phyloP scores from a whole-genome alignment of 202 grass and related monocot species.

The Panicum virgatum region DNA sequence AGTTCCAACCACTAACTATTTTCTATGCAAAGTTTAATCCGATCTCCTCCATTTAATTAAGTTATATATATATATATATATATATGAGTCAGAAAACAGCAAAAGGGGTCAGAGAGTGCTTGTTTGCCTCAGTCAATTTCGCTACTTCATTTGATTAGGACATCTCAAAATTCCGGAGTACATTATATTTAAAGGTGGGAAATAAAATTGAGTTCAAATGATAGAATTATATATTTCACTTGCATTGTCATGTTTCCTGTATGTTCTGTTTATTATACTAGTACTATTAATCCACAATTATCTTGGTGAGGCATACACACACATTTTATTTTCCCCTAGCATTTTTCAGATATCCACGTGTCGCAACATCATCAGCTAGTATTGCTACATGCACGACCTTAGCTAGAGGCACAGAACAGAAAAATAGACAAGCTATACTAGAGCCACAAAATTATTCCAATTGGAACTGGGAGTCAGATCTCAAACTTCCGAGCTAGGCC shows the following conservation, averaged over 20 bases:
- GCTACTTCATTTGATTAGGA: background rate
- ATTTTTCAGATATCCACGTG: slow-evolving; percentile 11
- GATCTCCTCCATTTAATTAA: slow-evolving; percentile 34
- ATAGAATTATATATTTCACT: background rate
- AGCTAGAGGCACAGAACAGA: background rate
- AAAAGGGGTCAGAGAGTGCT: background rate
- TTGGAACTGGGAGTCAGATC: slow-evolving; percentile 1
- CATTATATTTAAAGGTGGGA: background rate
- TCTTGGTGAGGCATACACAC: background rate
- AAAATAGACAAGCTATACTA: background rate
- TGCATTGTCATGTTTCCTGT: background rate
- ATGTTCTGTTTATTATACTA: background rate
- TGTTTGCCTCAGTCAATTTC: background rate
- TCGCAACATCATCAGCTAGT: background rate
- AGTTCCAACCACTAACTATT: slow-evolving; percentile 45
- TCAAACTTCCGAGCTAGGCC: background rate
- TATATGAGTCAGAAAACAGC: background rate
- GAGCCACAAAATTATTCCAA: background rate
- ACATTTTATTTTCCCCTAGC: background rate
- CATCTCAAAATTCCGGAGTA: background rate
- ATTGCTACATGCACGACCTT: background rate
- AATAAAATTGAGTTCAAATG: background rate
- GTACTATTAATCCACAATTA: background rate
- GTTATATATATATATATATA: no score
- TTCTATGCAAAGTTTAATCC: background rate